Conservation (phyloP, 306 rosid genomes). For the Ormosia emarginata region DNA sequence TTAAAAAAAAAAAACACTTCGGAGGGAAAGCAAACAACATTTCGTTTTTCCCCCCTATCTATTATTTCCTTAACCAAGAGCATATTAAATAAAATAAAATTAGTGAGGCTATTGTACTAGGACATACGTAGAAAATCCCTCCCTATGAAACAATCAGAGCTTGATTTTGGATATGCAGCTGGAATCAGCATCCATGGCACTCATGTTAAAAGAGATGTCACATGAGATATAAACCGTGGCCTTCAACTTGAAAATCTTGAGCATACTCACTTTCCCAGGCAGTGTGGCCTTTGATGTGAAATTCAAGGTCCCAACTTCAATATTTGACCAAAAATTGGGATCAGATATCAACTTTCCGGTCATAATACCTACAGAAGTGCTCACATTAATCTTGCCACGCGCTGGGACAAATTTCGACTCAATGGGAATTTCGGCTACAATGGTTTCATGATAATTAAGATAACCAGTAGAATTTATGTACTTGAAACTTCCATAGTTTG, state of each 20-base stretch:
- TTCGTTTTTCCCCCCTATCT: neutral
- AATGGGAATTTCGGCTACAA: conserved; percentile 26
- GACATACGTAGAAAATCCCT: neutral
- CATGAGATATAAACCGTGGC: conserved; percentile 37
- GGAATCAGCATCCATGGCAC: neutral
- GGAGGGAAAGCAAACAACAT: neutral
- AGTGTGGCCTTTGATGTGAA: conserved; percentile 29
- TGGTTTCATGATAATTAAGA: conserved; percentile 5
- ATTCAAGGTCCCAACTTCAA: conserved; percentile 27
- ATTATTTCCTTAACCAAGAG: neutral
- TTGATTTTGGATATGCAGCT: conserved; percentile 42
- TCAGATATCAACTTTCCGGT: neutral
- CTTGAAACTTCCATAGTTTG: conserved; percentile 33
- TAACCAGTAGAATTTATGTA: conserved; percentile 8
- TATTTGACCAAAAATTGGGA: neutral
- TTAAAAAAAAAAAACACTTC: too few species aligned
- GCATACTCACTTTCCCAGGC: conserved; percentile 35
- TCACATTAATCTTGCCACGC: conserved; percentile 13
- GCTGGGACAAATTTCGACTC: neutral
- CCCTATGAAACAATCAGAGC: neutral
- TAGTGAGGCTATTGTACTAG: neutral
- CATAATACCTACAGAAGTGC: conserved; percentile 15
- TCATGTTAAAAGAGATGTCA: conserved; percentile 22
- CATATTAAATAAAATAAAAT: neutral
- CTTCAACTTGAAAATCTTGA: conserved; percentile 37